Base-by-base conservation (phyloP, 805 yeast species). In the Saccharomycopsis sp. region DNA sequence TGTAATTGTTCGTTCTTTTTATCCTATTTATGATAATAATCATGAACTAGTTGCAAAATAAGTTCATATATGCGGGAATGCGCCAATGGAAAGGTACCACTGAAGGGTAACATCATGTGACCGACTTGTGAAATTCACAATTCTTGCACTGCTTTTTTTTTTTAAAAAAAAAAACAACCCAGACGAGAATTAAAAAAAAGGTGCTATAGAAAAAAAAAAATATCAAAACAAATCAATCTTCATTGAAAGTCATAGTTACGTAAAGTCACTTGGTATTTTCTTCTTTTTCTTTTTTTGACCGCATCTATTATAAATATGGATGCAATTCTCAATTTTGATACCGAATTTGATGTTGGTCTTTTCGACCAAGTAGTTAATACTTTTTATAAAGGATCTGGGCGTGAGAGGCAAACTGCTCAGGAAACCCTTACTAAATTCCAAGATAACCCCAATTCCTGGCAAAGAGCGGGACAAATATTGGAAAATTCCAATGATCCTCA, bases 391-490 rank as follows among this genome's bases (percentile, higher is more conserved):
- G 93, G 95, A 3, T 71, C 83, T 3, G 90, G 94, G 31, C 69
- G 64, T 33, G 88, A 81, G 55, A 77, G 76, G 50, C 69, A 72
- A 52, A 29, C 20, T 8, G 94, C 95, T 7, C 90, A 81, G 63
- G 70, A 71, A 31, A 65, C 82, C 6, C 72, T 85, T 56, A 81
- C 84, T 19, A 76, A 79, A 64, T 89, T 93, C 62, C 96, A 93
- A 64, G 95, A 87, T 51, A 84, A 88, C 62, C 94, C 93, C 2
- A 96, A 90, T 56, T 82, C 97, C 21, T 93, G 99, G 99, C 86
- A 84, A 54, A 76, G 84, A 45, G 93, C 95, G 27, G 97, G 90
- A 57, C 79, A 83, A 62, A 89, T 93, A 49, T 71, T 93, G 53
- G 88, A 89, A 54, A 71, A 68, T 51, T 79, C 95, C 2, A 66